Conservation (phyloP, 805 yeast species). For the Isabelozyma gotoi region DNA sequence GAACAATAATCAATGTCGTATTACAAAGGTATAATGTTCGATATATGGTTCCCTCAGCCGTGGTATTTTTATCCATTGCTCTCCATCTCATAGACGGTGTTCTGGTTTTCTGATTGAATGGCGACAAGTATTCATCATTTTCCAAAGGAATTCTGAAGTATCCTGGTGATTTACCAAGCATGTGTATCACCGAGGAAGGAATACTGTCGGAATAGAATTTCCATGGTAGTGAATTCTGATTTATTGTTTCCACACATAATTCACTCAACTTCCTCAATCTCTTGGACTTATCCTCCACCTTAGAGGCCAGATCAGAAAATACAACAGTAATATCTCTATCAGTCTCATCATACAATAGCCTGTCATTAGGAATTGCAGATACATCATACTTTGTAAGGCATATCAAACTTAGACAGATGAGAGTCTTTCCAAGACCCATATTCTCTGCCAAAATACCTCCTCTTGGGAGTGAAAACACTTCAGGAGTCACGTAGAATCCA, state of each 20-base stretch:
- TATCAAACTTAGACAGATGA: slow-evolving; percentile 57
- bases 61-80: slow-evolving; percentile 8
- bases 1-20: slow-evolving; percentile 60
- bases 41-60: slow-evolving; percentile 15
- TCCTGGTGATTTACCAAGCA: slow-evolving; percentile 42
- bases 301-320: too few species aligned
- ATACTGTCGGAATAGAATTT: slow-evolving; percentile 42
- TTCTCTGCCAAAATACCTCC: slow-evolving; percentile 68
- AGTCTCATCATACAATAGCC: slow-evolving; percentile 14
- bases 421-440: slow-evolving; percentile 69
- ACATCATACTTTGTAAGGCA: slow-evolving; percentile 55
- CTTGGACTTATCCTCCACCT: too few species aligned
- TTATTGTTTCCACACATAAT: slow-evolving; percentile 43
- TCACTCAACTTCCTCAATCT: slow-evolving; percentile 21
- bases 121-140: slow-evolving; percentile 18
- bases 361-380: slow-evolving; percentile 42
- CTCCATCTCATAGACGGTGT: slow-evolving; percentile 14
- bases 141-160: slow-evolving; percentile 35
- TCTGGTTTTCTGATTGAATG: slow-evolving; percentile 16
- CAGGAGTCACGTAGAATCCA: slow-evolving; percentile 36
- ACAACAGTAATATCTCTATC: background rate
- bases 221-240: slow-evolving; percentile 59
- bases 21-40: slow-evolving; percentile 44
- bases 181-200: slow-evolving; percentile 41
- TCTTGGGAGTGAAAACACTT: slow-evolving; percentile 45